Base-by-base conservation (phyloP, 768 basidiomycete species). In the Xanthoconium purpureum region DNA sequence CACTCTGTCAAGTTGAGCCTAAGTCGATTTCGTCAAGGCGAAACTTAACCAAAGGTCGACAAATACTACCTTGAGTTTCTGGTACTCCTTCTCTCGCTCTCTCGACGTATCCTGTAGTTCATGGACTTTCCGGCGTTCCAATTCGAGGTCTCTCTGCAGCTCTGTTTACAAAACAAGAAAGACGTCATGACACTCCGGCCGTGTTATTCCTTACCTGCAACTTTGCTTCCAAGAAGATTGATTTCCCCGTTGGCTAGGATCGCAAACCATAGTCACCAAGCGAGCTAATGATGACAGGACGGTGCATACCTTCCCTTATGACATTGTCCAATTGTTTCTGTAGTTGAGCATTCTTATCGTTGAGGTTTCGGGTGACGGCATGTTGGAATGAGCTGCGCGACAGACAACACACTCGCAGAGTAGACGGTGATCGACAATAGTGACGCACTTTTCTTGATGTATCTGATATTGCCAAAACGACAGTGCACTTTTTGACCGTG, bases 391-490 rank as follows among this genome's bases (percentile, higher is more conserved):
- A 84, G 52, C 66, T 62, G 44, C 32, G 52, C 28, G 28, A 44
- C 53, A 45, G 24, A 44, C 53, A 45, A 56, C 24, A 58, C 46
- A 36, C n/a, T 46, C 53, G 44, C 13, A 47, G 47, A 15, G 35
- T 20, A 43, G 13, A 50, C 0, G 5, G 37, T 15, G 10, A 32
- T 52, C 46, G 15, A 40, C 37, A 29, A 30, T 30, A 55, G 7
- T 20, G 24, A 62, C 73, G 55, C 54, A 89, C 91, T 82, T 85
- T 75, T 94, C 91, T 71, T 94, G 91, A 59, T 90, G 88, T 49
- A 86, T 81, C 65, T 94, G 91, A 69, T 94, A 94, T 69, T 91
- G 89, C 91, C 91, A 94, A 69, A 94, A 94, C 5, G 91, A 89
- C 55, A 93, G 81, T 5, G 91, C 89, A 20, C 90, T 91, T 52